Evolutionary conservation across 352 stramenopile species (phyloP), one percentile per base, ranked within the genome.

Genomic region (Pythium insidiosum): DNA sequence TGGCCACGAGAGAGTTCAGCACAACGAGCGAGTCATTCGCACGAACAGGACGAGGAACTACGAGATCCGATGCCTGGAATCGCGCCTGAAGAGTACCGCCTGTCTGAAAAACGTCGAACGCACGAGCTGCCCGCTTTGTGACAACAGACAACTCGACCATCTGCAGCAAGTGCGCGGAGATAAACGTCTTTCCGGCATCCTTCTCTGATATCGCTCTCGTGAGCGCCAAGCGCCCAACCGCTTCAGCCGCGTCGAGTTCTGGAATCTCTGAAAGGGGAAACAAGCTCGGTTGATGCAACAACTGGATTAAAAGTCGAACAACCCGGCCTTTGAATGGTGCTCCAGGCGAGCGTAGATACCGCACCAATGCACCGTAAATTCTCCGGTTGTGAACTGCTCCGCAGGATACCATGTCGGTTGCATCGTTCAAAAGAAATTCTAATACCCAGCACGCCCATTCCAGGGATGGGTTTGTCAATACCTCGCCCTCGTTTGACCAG

Each of bases 381-480:
- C 81, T 75, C 12, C 63, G 66, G 40, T 91, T 88, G 52, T 94
- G 82, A 4, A 93, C 78, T 15, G 75, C 77, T 13, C 80, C 80
- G 35, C 65, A 64, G 0, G 61, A 46, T 6, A 90, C 63, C 2
- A 93, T 34, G 39, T 84, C 74, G 3, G 59, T 76, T 1, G 77
- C 74, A 30, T 90, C 68, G 39, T 86, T 89, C 3, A 94, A 53
- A 35, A 94, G 45, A 15, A 92, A 73, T 24, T 88, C 74, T 10
- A 94, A 50, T 10, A 91, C 45, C 82, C 82, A 94, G 47, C 82
- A 94, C 3, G 82, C 82, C 73, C 80, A 94, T 26, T 94, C 80
- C 2, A 94, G 57, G 1, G 77, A 93, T 21, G 82, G 77, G 23
- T 73, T 76, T 21, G 58, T 53, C 10, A 91, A 57, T 21, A 94